Base-by-base conservation (phyloP, 257 asterid species). In the Przewalskia tangutica region DNA sequence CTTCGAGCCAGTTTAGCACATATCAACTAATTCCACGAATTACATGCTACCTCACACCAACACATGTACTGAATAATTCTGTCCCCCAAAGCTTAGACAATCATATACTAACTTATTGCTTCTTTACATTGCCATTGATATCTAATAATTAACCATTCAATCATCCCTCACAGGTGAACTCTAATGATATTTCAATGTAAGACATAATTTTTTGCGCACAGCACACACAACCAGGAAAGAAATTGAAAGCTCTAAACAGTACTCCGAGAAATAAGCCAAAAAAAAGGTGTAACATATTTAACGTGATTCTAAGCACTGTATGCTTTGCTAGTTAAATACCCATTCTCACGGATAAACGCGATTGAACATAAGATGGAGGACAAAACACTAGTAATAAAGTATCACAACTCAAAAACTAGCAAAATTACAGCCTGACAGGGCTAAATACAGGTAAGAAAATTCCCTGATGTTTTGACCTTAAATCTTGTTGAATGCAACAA, bases 401-500 rank as follows among this genome's bases (percentile, higher is more conserved):
- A 76, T 38, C 76, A 42, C 2, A 48, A 20, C 62, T 10, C 80
- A 71, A 59, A 79, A 82, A 86, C 46, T 46, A 77, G 44, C 87
- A 86, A 88, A 86, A 80, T 76, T 86, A 85, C 75, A 34, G 84
- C 85, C 38, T 17, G 40, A 48, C 54, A 60, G 8, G 81, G 82
- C 81, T 81, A 56, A 50, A 48, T 44, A 10, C 56, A 0, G 42
- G 23, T 13, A n/a, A 38, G 59, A 27, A 1, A 34, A 7, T 27
- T 82, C 62, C 68, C 8, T 11, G 46, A 0, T 44, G 51, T 12
- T 65, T 79, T 79, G 53, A 42, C 7, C 81, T 89, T 82, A 89
- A 53, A 89, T 89, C 77, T 88, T 89, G 91, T 89, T 89, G 87
- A 89, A 89, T 66, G 92, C 92, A 77, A 88, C 92, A 46, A 89